phyloP scores from a whole-genome alignment of 1,284 basidiomycete species.

The Cutaneotrichosporon sp. region DNA sequence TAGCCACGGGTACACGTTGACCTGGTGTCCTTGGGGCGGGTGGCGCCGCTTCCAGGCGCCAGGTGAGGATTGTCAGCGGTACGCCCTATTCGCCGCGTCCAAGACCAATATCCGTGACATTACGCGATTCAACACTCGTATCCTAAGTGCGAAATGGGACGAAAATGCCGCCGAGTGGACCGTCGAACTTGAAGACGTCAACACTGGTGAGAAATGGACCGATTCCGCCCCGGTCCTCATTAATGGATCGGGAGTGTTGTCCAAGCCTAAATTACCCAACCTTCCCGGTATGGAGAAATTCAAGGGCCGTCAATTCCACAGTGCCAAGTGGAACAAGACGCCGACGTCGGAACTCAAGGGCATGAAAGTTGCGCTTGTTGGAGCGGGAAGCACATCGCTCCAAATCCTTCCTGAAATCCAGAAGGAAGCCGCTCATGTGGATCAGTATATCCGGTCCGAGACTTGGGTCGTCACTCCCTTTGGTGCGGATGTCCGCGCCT shows the following conservation, averaged over 20 bases:
- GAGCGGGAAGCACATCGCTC: conserved; percentile 26
- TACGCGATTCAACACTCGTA: conserved; percentile 31
- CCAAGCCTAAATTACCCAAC: conserved; percentile 34
- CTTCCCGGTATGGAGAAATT: conserved; percentile 32
- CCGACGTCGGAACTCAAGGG: conserved; percentile 25
- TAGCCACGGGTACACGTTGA: conserved; percentile 19
- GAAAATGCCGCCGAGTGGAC: conserved; percentile 33
- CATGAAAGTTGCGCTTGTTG: conserved; percentile 20
- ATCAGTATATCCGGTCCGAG: conserved; percentile 31
- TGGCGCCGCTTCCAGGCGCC: conserved; percentile 18
- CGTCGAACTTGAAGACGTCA: conserved; percentile 19
- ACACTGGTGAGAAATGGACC: conserved; percentile 14
- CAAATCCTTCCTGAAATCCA: conserved; percentile 33
- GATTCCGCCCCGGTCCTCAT: conserved; percentile 39
- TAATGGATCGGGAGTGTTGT: conserved; percentile 34
- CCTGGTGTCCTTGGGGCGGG: conserved; percentile 10
- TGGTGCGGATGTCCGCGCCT: conserved; percentile 19
- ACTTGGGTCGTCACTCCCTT: conserved; percentile 20
- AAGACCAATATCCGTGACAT: conserved; percentile 23
- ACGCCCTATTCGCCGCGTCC: conserved; percentile 12
- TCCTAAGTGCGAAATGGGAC: conserved; percentile 11
- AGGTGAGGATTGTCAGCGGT: conserved; percentile 15
- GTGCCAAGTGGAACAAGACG: conserved; percentile 29
- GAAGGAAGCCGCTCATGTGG: conserved; percentile 27
- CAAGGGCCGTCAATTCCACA: conserved; percentile 33